phyloP scores from a whole-genome alignment of 805 yeast genomes.

The Maudiozyma turicensis region DNA sequence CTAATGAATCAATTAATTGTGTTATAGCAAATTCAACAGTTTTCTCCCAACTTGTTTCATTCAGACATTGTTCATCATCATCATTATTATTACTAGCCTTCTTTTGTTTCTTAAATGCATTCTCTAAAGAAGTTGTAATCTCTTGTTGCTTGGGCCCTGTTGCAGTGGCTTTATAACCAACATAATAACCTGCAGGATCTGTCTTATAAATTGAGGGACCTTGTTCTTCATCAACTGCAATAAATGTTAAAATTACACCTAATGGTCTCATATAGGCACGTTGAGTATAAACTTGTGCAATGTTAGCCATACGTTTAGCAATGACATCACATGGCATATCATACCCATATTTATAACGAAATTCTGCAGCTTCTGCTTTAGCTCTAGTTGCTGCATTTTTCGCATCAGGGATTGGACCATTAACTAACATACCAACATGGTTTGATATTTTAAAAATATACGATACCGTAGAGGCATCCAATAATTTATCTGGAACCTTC shows the following conservation, averaged over 20 bases:
- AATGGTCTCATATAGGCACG: constrained; percentile 97
- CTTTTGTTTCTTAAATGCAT: constrained; percentile 64
- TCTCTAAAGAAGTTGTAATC: constrained; percentile 80
- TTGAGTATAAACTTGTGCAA: constrained; percentile 92
- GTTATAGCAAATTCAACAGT: constrained; percentile 86
- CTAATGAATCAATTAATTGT: constrained; percentile 75
- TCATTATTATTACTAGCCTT: background rate
- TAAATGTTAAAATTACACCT: constrained; percentile 86
- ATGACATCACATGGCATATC: constrained; percentile 92
- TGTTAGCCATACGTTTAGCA: constrained; percentile 91
- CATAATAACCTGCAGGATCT: constrained; percentile 95
- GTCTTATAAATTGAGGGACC: constrained; percentile 89
- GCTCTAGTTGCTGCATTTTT: constrained; percentile 85
- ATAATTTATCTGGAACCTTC: constrained; percentile 89
- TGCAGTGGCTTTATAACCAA: constrained; percentile 84
- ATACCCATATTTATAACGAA: constrained; percentile 87
- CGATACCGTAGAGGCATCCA: constrained; percentile 80
- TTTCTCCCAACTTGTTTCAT: constrained; percentile 70
- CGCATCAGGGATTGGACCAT: constrained; percentile 95
- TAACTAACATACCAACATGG: constrained; percentile 79
- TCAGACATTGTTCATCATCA: constrained; percentile 10
- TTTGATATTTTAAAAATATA: constrained; percentile 78
- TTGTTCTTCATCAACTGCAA: constrained; percentile 76
- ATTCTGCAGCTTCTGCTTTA: constrained; percentile 91
- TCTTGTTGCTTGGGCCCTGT: constrained; percentile 98